Percentiles rank a stretch among this genome's conserved stretches.
phyloP scores from a whole-genome alignment of 345 rosid species.

The Psidium friedrichsthalianum region DNA sequence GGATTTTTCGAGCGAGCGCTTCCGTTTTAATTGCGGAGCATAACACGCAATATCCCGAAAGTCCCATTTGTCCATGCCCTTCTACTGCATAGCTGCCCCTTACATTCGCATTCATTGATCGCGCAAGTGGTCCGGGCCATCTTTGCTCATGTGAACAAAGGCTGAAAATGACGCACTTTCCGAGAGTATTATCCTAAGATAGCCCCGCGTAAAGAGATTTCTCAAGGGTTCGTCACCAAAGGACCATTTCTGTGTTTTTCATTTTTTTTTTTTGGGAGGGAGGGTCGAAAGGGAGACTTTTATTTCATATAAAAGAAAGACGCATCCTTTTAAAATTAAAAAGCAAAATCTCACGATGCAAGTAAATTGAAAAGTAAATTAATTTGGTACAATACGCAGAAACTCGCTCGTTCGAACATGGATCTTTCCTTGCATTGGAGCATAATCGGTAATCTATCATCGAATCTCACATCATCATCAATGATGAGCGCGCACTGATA shows the following conservation, averaged over 20 bases:
- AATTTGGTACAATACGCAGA: too few species aligned
- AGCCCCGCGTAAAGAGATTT: neutral
- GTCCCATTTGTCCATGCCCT: neutral
- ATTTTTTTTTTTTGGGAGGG: too few species aligned
- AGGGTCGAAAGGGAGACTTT: too few species aligned
- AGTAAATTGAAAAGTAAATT: too few species aligned
- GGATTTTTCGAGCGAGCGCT: neutral
- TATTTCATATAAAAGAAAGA: too few species aligned
- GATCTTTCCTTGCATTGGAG: too few species aligned
- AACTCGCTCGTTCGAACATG: too few species aligned
- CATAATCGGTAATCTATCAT: too few species aligned
- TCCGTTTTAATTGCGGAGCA: neutral
- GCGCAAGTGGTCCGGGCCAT: neutral
- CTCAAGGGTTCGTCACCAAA: neutral
- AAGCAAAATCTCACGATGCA: too few species aligned
- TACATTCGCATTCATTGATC: neutral
- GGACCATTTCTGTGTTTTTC: neutral
- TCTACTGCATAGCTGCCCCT: neutral
- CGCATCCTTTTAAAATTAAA: too few species aligned
- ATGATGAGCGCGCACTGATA: too few species aligned
- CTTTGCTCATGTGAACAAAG: neutral
- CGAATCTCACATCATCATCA: too few species aligned
- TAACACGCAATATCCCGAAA: neutral
- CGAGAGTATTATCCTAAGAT: neutral
- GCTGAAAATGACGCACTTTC: neutral